Evolutionary conservation across 2,329 filamentous ascomycete genomes (phyloP), one percentile per base, ranked within the genome.

Genomic region (Aspergillus pseudoviridinutans): DNA sequence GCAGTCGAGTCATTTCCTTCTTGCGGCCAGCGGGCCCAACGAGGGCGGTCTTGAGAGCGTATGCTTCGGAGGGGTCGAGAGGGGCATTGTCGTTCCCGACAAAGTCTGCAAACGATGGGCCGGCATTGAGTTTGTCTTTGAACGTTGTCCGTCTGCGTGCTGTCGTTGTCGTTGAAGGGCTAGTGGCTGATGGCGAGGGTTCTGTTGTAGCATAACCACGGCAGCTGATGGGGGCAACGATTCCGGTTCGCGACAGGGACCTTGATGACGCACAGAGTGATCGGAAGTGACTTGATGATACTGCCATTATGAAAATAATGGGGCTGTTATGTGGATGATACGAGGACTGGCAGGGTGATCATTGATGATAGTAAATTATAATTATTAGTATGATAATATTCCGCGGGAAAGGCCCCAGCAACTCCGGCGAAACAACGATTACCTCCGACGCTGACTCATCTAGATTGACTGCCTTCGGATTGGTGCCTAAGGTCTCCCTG

Each of bases 1-100:
- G 94, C 51, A 99, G 80, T 50, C 94, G 87, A 51, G 85, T 87
- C 68, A 88, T 85, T 68, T 84, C 79, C 72, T 85, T 85, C 76
- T 86, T 84, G 70, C 81, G 83, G 56, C 84, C 84, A 61, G 80
- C 79, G 1, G 83, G 84, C 10, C 84, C 85, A 41, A 86, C 82
- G 62, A 84, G 78, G 7, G 83, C 85, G 12, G 83, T 87, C 64
- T 84, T 82, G 59, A 87, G 78, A 52, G 83, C 81, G 68, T 85
- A 83, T 20, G 83, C 81, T 66, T 86, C 83, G 17, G 72, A 66
- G 0, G 76, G 71, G 14, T 77, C 71, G 69, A 80, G 63, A 59
- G 75, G 58, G 62, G 71, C 66, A 77, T 74, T 54, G 69, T 77
- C 67, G 64, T 70, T 58, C 70, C 66, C 72, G 41, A 87, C 80